phyloP scores from a whole-genome alignment of 2,329 filamentous ascomycete species.

The Sporothrix pseudoabietina region DNA sequence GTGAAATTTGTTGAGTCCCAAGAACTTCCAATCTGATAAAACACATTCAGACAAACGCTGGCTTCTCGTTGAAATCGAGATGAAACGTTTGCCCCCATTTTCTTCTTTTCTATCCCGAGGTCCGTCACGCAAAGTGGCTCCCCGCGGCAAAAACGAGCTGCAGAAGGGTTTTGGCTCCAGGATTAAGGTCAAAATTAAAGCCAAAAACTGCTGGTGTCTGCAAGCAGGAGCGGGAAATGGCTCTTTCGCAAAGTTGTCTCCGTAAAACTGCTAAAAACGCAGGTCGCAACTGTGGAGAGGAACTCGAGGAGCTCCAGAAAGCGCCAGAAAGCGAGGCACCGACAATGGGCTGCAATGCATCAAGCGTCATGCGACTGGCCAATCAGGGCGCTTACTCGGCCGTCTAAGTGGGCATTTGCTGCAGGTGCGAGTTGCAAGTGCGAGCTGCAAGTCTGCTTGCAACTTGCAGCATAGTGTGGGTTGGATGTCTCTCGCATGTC shows the following conservation, averaged over 20 bases:
- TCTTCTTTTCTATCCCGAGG: conserved; percentile 13
- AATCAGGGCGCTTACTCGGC: background rate
- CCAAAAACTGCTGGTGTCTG: background rate
- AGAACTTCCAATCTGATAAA: background rate
- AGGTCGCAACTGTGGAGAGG: conserved; percentile 4
- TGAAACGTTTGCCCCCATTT: background rate
- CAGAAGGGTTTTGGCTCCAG: background rate
- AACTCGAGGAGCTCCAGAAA: background rate
- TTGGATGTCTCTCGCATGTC: background rate
- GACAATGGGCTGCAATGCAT: background rate
- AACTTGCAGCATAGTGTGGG: background rate
- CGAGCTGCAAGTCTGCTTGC: background rate
- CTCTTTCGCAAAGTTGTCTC: background rate
- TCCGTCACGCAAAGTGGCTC: background rate
- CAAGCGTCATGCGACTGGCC: background rate
- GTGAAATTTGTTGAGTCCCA: background rate
- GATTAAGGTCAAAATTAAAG: background rate
- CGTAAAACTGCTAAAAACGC: background rate
- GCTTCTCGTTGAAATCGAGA: background rate
- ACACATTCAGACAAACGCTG: background rate
- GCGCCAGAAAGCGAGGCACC: background rate
- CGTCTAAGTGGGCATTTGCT: conserved; percentile 5
- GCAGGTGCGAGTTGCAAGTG: background rate
- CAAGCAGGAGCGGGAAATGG: conserved; percentile 3
- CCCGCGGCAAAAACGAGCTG: conserved; percentile 15